These are phyloP conservation scores for Baudoinia panamericana DNA, from an alignment of 495 filamentous ascomycete species.

Conservation along the genomic window DNA sequence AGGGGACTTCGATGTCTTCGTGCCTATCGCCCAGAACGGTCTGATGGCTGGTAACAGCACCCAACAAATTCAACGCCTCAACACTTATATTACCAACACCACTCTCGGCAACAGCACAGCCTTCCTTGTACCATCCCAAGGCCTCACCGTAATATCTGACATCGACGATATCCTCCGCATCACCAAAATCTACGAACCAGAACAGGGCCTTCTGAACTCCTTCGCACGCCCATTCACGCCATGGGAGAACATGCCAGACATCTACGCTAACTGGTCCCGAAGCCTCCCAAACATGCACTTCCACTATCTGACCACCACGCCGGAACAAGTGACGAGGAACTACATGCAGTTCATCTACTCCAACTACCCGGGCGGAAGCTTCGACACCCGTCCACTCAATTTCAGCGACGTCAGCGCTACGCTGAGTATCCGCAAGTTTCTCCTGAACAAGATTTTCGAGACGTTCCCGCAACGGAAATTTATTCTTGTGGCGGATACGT, in stretches of 20 bases:
- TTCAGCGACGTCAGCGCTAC: conserved; percentile 62
- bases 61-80: conserved; percentile 45
- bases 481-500: conserved; percentile 62
- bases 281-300: conserved; percentile 55
- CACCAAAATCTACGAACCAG: conserved; percentile 69
- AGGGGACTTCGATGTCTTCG: conserved; percentile 60
- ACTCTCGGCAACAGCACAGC: conserved; percentile 56
- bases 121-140: conserved; percentile 55
- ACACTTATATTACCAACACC: conserved; percentile 51
- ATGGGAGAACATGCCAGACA: conserved; percentile 69
- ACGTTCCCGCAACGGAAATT: conserved; percentile 66
- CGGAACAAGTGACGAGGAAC: conserved; percentile 61
- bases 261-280: conserved; percentile 54
- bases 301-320: conserved; percentile 74
- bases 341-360: conserved; percentile 74
- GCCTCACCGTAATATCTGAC: conserved; percentile 57
- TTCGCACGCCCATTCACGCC: conserved; percentile 56
- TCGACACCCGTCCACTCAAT: conserved; percentile 67
- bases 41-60: conserved; percentile 46
- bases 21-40: conserved; percentile 38
- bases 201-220: conserved; percentile 60
- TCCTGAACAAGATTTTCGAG: conserved; percentile 57
- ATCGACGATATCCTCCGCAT: conserved; percentile 70
- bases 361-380: conserved; percentile 56
- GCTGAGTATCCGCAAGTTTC: conserved; percentile 51